Percentiles rank a stretch among this genome's conserved stretches.
These are phyloP conservation scores for Scenedesmus sp. DNA, from an alignment of 163 green algal genomes.

Conservation along the genomic window DNA sequence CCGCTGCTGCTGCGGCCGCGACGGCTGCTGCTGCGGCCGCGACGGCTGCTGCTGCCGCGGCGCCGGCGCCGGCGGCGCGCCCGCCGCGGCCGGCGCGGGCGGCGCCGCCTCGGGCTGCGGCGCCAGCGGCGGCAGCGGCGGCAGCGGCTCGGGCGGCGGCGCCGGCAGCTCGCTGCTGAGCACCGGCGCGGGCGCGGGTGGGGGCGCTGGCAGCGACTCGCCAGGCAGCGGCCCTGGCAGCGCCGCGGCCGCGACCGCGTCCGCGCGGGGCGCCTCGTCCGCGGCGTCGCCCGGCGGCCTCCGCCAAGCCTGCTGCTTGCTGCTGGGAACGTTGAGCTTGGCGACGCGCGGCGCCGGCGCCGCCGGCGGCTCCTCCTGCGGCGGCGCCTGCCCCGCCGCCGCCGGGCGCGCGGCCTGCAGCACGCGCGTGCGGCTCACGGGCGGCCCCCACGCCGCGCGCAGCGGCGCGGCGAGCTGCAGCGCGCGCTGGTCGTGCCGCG, in stretches of 20 bases:
- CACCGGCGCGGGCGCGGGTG: no score
- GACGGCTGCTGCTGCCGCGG: neutral
- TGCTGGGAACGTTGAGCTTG: neutral
- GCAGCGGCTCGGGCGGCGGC: neutral
- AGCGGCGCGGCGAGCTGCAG: conserved; percentile 1
- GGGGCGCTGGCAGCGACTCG: no score
- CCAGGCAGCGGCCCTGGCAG: no score
- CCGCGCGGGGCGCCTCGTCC: no score
- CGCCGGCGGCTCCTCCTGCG: neutral
- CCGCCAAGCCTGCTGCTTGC: no score
- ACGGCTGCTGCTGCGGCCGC: neutral
- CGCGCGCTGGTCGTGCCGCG: conserved; percentile 6
- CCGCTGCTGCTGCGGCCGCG: neutral
- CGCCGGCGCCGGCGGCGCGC: neutral
- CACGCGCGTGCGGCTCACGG: neutral
- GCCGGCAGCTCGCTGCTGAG: no score
- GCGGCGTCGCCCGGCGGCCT: no score
- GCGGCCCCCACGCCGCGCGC: conserved; percentile 12
- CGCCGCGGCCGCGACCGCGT: no score
- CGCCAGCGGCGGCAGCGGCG: neutral
- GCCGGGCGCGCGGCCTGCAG: neutral
- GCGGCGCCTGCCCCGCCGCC: neutral
- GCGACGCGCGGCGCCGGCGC: no score
- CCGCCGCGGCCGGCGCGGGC: neutral
- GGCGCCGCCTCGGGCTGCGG: neutral